Conservation (phyloP, 768 basidiomycete species). For the Goffeauzyma gilvescens region DNA sequence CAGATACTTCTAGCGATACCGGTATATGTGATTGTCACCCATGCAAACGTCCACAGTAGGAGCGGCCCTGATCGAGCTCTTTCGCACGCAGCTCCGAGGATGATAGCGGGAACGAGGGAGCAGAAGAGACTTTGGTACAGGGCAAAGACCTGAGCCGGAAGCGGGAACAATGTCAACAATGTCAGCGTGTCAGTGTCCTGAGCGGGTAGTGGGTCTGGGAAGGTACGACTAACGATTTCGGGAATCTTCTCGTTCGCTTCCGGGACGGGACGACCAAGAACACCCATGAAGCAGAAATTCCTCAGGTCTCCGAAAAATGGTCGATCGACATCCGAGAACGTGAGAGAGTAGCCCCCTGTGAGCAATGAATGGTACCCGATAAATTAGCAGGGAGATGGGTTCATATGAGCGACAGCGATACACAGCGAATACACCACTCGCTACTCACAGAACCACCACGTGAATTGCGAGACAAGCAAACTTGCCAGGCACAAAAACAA, state of each 20-base stretch:
- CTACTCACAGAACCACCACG: constrained; percentile 41
- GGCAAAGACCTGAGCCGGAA: constrained; percentile 13
- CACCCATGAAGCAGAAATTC: constrained; percentile 28
- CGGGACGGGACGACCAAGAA: constrained; percentile 27
- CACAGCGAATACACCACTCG: too few relatives aligned
- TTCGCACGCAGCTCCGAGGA: constrained; percentile 68
- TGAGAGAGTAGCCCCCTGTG: constrained; percentile 27
- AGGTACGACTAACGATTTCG: constrained; percentile 19
- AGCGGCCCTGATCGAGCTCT: constrained; percentile 66
- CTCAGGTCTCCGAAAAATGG: constrained; percentile 29
- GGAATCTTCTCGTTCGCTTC: constrained; percentile 32
- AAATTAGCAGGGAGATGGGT: constrained; percentile 42
- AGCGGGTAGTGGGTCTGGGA: constrained; percentile 34
- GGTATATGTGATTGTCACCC: constrained; percentile 76
- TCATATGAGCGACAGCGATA: too few relatives aligned
- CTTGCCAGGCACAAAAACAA: constrained; percentile 65
- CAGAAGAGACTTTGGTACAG: constrained; percentile 25
- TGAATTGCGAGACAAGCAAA: constrained; percentile 3
- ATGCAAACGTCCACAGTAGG: constrained; percentile 73
- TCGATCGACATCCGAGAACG: constrained; percentile 29
- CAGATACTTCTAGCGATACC: constrained; percentile 95
- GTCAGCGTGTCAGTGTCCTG: too few relatives aligned
- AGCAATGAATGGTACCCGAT: constrained; percentile 82
- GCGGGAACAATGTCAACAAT: neutral
- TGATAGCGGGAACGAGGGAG: constrained; percentile 64